Percentiles rank a stretch among this genome's conserved stretches.
Conservation (phyloP, 2,329 filamentous ascomycete genomes). For the Massarina eburnea region DNA sequence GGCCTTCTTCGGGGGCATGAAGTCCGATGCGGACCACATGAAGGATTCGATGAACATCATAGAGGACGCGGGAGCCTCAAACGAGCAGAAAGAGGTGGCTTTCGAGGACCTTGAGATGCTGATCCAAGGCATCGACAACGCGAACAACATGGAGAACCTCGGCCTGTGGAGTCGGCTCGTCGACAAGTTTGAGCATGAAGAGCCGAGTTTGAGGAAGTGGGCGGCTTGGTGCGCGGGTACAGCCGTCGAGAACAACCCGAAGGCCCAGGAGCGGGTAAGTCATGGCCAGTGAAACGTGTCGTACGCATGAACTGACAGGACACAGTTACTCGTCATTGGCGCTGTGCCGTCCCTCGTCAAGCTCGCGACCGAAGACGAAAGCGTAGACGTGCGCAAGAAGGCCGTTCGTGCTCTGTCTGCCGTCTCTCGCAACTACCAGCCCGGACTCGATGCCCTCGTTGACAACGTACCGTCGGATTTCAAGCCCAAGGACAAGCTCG, state of each 20-base stretch:
- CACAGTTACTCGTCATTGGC: slow-evolving; percentile 58
- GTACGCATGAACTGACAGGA: slow-evolving; percentile 14
- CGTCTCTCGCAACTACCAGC: slow-evolving; percentile 85
- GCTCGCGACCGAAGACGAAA: slow-evolving; percentile 62
- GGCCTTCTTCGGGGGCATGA: slow-evolving; percentile 70
- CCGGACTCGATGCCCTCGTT: slow-evolving; percentile 65
- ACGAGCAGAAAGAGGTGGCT: slow-evolving; percentile 58
- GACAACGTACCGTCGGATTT: slow-evolving; percentile 66
- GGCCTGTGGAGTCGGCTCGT: slow-evolving; percentile 82
- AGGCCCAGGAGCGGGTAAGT: slow-evolving; percentile 72
- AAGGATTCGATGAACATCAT: slow-evolving; percentile 78
- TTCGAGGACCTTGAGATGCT: slow-evolving; percentile 35
- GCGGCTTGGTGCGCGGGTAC: slow-evolving; percentile 95
- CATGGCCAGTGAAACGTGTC: neutral
- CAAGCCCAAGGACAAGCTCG: slow-evolving; percentile 62
- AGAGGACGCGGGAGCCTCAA: slow-evolving; percentile 11
- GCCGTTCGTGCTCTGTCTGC: slow-evolving; percentile 87
- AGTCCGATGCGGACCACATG: slow-evolving; percentile 89
- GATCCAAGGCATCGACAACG: slow-evolving; percentile 71
- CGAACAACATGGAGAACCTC: slow-evolving; percentile 84
- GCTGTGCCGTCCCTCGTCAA: slow-evolving; percentile 71
- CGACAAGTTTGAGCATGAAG: slow-evolving; percentile 65
- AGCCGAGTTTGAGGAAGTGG: slow-evolving; percentile 75
- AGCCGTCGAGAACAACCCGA: slow-evolving; percentile 93
- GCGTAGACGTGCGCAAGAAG: slow-evolving; percentile 74